Evolutionary conservation across 257 asterid species (phyloP).

Genomic region (Fraxinus americana): DNA sequence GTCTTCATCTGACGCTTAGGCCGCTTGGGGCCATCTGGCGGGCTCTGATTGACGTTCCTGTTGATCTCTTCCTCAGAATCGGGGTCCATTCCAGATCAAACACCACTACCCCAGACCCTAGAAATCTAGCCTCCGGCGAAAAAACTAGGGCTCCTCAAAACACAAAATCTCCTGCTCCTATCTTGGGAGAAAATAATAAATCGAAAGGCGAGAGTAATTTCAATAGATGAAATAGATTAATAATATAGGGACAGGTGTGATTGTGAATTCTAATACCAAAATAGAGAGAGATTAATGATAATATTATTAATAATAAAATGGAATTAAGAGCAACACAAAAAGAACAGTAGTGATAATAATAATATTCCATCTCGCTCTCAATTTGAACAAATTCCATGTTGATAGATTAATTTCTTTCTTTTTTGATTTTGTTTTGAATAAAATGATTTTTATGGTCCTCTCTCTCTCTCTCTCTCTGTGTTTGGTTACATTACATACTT

Average conservation of each 20-base stretch:
- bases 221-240: constrained; percentile 16
- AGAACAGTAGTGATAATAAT: constrained; percentile 31
- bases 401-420: constrained; percentile 3
- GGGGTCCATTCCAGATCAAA: constrained; percentile 72
- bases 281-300: constrained; percentile 19
- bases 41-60: constrained; percentile 27
- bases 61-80: constrained; percentile 81
- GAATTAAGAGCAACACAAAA: constrained; percentile 48
- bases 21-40: constrained; percentile 68
- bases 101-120: constrained; percentile 47
- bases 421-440: constrained; percentile 19
- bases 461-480: too few species aligned
- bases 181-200: constrained; percentile 41
- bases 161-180: constrained; percentile 24
- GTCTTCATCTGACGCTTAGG: constrained; percentile 99
- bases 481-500: too few species aligned
- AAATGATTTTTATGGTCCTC: background rate
- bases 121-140: constrained; percentile 31
- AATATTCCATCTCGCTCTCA: constrained; percentile 43
- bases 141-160: constrained; percentile 40
- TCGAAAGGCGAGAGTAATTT: constrained; percentile 35
- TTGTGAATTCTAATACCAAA: constrained; percentile 41
- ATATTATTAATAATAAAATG: constrained; percentile 32
- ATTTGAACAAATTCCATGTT: constrained; percentile 47
- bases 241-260: constrained; percentile 50